Conservation (phyloP, 208 protist species). For the Trypanosoma cruzi region DNA sequence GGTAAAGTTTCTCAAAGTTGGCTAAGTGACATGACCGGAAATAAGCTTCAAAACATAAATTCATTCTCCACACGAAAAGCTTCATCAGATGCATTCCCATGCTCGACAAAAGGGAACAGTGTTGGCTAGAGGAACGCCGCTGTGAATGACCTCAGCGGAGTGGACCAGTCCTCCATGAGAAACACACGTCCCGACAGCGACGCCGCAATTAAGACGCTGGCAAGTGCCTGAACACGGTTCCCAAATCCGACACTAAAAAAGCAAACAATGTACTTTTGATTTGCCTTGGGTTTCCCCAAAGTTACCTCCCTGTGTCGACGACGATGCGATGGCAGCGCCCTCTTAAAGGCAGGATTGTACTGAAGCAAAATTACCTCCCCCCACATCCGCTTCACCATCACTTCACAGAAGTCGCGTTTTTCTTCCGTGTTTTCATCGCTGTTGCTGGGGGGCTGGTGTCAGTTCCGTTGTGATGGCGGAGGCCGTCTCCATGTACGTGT, state of each 20-base stretch:
- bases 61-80: constrained; percentile 20
- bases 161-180: constrained; percentile 42
- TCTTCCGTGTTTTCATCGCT: constrained; percentile 3
- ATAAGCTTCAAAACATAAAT: constrained; percentile 25
- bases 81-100: constrained; percentile 1
- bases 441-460: background rate
- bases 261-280: constrained; percentile 40
- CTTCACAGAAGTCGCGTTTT: constrained; percentile 21
- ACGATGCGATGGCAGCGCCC: constrained; percentile 12
- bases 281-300: constrained; percentile 11
- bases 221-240: constrained; percentile 34
- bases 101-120: constrained; percentile 14
- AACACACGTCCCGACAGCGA: constrained; percentile 32
- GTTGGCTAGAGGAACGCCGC: constrained; percentile 4
- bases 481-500: constrained; percentile 8
- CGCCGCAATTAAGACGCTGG: constrained; percentile 27
- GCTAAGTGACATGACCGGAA: constrained; percentile 28
- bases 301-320: constrained; percentile 21
- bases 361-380: constrained; percentile 18
- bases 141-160: constrained; percentile 14
- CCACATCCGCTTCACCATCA: constrained; percentile 21
- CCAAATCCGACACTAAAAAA: constrained; percentile 38
- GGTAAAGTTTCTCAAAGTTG: constrained; percentile 28
- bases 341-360: constrained; percentile 14
- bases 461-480: constrained; percentile 1